Base-by-base conservation (phyloP, 768 basidiomycete genomes). In the Peribolospora baueri region DNA sequence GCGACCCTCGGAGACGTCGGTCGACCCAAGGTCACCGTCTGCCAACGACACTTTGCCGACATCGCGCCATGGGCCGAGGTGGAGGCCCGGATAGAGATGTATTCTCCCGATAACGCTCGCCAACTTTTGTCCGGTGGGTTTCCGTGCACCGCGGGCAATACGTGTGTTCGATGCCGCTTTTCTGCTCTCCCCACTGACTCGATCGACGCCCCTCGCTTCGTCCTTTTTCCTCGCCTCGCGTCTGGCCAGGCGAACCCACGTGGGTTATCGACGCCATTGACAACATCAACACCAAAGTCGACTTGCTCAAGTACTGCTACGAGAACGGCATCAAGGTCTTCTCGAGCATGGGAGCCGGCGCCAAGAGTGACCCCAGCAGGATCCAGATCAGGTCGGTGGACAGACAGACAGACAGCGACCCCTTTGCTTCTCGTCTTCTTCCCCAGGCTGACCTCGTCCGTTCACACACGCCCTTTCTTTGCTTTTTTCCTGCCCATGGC, bases 261-360 rank as follows among this genome's bases (percentile, higher is more conserved):
- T 98, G 88, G 84, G 91, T 97, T 25, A 75, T 98, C 78, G 91
- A 98, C 67, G 88, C 88, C 5, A 98, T 97, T 57, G 91, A 97
- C 68, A 97, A 98, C 64, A 91, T 97, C 58, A 76, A 82, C 50
- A 91, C 91, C 0, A 97, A 98, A 66, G 69, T 93, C 8, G 90
- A 97, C 62, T 72, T 97, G 48, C 74, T 98, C 6, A 78, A 82
- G 56, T 81, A 90, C 66, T 98, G 91, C 62, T 76, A 82, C 61
- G 76, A 80, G 54, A 72, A 81, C 59, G 65, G 72, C 13, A 78
- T 97, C 67, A 87, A 84, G 71, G 81, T 90, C 13, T 93, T 97
- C 68, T 86, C 90, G 0, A 87, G 87, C 37, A 93, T 98, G 87
- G 93, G 93, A 39, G 84, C 90, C 3, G 80, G 88, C 9, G 82